Conservation (phyloP, 352 stramenopile species). For the Globisporangium okanoganense region DNA sequence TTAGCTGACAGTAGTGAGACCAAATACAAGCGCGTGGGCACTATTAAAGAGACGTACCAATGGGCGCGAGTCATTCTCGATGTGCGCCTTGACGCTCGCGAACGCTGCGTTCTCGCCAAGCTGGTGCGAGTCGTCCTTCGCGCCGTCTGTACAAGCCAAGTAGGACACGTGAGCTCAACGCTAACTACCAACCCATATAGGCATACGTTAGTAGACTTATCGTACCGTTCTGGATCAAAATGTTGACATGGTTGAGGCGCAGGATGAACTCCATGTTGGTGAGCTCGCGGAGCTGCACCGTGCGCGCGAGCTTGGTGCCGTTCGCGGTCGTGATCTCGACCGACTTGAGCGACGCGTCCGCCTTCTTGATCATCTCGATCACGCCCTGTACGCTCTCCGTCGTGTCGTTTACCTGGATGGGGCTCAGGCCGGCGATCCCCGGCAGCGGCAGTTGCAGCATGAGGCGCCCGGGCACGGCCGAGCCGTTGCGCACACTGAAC, state of each 20-base stretch:
- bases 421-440: conserved; percentile 45
- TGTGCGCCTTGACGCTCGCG: conserved; percentile 54
- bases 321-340: conserved; percentile 67
- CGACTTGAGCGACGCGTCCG: conserved; percentile 52
- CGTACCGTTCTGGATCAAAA: conserved; percentile 54
- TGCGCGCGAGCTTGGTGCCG: conserved; percentile 64
- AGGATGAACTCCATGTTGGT: conserved; percentile 66
- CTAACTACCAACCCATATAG: neutral
- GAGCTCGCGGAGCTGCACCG: conserved; percentile 54
- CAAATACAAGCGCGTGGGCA: neutral
- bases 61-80: conserved; percentile 55
- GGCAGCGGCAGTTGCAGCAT: conserved; percentile 61
- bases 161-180: neutral
- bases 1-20: neutral
- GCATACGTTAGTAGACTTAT: conserved; percentile 7
- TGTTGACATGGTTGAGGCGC: conserved; percentile 61
- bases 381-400: conserved; percentile 43
- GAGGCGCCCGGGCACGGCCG: conserved; percentile 32
- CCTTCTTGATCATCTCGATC: conserved; percentile 44
- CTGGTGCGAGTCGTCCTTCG: conserved; percentile 24
- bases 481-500: conserved; percentile 46
- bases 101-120: conserved; percentile 56
- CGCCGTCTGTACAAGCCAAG: conserved; percentile 16
- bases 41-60: conserved; percentile 26
- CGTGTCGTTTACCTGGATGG: conserved; percentile 35